Conservation (phyloP, 805 yeast species). For the Ogataea paraovalis region DNA sequence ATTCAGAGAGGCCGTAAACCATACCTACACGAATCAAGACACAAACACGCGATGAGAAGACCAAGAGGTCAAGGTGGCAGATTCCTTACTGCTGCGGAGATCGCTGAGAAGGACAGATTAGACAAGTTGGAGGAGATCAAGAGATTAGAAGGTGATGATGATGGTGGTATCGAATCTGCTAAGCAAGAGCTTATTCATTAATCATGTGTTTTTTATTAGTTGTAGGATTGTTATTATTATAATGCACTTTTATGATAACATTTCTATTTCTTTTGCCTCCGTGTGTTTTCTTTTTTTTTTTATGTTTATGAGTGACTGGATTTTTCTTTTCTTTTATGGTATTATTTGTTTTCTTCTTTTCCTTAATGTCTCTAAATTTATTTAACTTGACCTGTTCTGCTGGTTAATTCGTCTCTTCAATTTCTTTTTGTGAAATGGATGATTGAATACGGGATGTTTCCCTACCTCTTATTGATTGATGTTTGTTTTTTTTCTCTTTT, state of each 20-base stretch:
- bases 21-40: constrained; percentile 93
- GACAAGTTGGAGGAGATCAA: constrained; percentile 20
- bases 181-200: not conserved
- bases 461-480: not conserved
- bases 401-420: too few relatives aligned
- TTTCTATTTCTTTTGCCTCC: too few relatives aligned
- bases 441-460: too few relatives aligned
- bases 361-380: not conserved
- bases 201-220: not conserved
- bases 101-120: constrained; percentile 58
- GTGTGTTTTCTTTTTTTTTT: not conserved
- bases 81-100: constrained; percentile 90
- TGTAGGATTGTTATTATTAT: not conserved
- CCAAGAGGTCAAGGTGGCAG: constrained; percentile 99
- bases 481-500: not conserved
- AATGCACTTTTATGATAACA: too few relatives aligned
- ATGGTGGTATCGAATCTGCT: not conserved
- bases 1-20: constrained; percentile 90
- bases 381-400: too few relatives aligned
- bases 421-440: too few relatives aligned
- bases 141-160: constrained; percentile 2
- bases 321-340: not conserved
- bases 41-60: constrained; percentile 98
- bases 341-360: not conserved
- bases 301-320: not conserved